Percentiles rank a stretch among this genome's conserved stretches.
These are phyloP conservation scores for Trichoderma gamsii DNA, from an alignment of 495 filamentous ascomycete species.

Conservation along the genomic window DNA sequence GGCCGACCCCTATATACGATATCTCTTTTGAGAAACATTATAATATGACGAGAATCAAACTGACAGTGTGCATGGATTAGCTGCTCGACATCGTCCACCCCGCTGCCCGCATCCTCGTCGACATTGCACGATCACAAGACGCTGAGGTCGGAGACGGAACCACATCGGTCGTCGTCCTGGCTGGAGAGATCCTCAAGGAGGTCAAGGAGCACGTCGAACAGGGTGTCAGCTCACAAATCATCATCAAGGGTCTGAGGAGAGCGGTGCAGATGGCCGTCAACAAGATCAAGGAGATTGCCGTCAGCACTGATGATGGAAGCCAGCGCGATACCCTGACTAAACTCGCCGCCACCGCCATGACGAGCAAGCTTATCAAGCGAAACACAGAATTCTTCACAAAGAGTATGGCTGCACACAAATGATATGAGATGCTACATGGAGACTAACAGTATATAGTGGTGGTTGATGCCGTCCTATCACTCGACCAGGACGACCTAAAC, in stretches of 20 bases:
- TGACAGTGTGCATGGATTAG: constrained; percentile 38
- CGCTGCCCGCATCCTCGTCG: constrained; percentile 93
- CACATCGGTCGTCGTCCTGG: constrained; percentile 75
- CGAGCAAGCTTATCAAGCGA: constrained; percentile 96
- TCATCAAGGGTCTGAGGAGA: constrained; percentile 91
- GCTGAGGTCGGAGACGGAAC: constrained; percentile 98
- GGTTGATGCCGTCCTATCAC: constrained; percentile 91
- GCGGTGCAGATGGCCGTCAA: constrained; percentile 90
- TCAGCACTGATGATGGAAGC: constrained; percentile 78
- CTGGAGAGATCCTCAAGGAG: constrained; percentile 95
- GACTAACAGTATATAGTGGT: constrained; percentile 59
- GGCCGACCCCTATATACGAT: constrained; percentile 18
- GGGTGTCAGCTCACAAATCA: constrained; percentile 93
- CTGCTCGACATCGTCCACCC: constrained; percentile 98
- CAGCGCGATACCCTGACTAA: constrained; percentile 84
- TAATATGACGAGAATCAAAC: constrained; percentile 1
- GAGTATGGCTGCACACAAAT: constrained; percentile 50
- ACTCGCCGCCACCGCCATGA: constrained; percentile 96
- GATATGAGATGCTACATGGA: neutral
- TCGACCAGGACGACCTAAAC: constrained; percentile 95
- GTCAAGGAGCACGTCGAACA: constrained; percentile 91
- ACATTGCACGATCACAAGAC: constrained; percentile 97
- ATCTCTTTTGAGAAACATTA: neutral
- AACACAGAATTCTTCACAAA: constrained; percentile 97
- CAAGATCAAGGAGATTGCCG: constrained; percentile 95